phyloP scores from a whole-genome alignment of 2,329 filamentous ascomycete species.

The Fusarium dlaminii region DNA sequence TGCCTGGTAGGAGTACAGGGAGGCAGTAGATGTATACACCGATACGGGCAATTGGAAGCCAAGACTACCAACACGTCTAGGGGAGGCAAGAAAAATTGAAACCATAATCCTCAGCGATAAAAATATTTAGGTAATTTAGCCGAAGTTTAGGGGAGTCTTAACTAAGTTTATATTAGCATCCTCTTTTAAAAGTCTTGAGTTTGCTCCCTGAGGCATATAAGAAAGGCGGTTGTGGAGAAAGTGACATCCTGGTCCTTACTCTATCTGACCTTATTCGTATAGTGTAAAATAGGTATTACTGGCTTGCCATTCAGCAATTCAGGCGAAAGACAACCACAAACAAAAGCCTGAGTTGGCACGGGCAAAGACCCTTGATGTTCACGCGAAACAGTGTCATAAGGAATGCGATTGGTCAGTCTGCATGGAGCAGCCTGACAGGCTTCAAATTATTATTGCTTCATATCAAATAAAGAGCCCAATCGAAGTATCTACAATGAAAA shows the following conservation, averaged over 20 bases:
- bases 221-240: neutral
- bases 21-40: neutral
- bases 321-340: neutral
- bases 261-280: neutral
- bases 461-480: neutral
- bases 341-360: no score
- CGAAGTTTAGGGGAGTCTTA: no score
- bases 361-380: neutral
- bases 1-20: neutral
- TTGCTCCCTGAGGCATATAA: neutral
- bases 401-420: neutral
- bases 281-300: fast-evolving
- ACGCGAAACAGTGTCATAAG: neutral
- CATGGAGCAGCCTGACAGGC: neutral
- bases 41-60: neutral
- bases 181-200: no score
- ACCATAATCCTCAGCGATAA: no score
- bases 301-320: fast-evolving
- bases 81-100: no score
- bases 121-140: no score
- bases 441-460: neutral
- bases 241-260: neutral
- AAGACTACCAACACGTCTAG: neutral
- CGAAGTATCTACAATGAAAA: neutral
- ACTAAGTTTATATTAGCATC: no score